These are phyloP conservation scores for Apophysomyces elegans DNA, from an alignment of 371 early-diverging fungal species.

Conservation along the genomic window DNA sequence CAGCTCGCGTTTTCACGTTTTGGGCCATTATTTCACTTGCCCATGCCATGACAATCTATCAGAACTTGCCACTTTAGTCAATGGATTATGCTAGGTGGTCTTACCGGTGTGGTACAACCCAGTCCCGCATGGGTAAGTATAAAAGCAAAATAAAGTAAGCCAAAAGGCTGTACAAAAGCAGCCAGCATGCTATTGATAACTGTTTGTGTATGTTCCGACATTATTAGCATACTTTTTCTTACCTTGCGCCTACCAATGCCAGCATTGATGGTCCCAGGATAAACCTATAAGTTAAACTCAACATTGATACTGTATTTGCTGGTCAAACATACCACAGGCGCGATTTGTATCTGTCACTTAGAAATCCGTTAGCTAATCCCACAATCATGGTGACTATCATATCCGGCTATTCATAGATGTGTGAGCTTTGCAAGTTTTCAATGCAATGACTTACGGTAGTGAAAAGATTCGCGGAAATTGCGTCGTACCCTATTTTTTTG, in stretches of 20 bases:
- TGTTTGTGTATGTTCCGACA: not conserved
- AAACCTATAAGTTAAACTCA: conserved; percentile 25
- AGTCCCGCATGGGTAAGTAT: conserved; percentile 44
- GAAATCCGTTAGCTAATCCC: conserved; percentile 43
- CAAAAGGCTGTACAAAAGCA: conserved; percentile 50
- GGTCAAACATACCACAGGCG: conserved; percentile 36
- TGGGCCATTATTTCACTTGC: conserved; percentile 50
- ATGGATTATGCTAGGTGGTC: not conserved
- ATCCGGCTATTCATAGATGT: conserved; percentile 34
- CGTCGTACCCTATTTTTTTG: conserved; percentile 49
- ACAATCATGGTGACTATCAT: conserved; percentile 45
- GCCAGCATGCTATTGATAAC: conserved; percentile 30
- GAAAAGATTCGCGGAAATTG: conserved; percentile 51
- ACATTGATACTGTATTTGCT: not conserved
- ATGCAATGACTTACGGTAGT: conserved; percentile 38
- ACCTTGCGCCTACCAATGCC: conserved; percentile 40
- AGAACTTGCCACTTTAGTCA: not conserved
- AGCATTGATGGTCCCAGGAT: conserved; percentile 36
- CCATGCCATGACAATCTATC: conserved; percentile 56
- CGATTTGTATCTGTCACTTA: conserved; percentile 41
- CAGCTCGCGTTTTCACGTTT: conserved; percentile 38
- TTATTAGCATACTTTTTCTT: not conserved
- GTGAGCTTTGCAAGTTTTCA: not conserved
- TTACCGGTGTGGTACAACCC: conserved; percentile 42
- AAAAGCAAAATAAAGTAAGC: conserved; percentile 40